Base-by-base conservation (phyloP, 2,329 filamentous ascomycete genomes). In the Cercospora sp. region DNA sequence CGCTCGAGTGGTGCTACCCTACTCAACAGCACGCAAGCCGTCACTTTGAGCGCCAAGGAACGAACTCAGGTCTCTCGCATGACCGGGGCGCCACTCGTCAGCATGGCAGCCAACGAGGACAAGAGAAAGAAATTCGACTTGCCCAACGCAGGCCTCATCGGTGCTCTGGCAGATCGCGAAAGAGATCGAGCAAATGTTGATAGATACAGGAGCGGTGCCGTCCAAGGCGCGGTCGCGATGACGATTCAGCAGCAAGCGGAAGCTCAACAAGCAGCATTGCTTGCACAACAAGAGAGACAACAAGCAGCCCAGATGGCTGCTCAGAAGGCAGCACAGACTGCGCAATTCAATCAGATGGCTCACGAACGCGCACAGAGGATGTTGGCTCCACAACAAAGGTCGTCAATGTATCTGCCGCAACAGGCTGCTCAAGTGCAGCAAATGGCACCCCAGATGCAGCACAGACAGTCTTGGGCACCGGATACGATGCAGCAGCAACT, bases 41-140 rank as follows among this genome's bases (percentile, higher is more conserved):
- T 82, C 0, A 87, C 90, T 66, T 84, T 97, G n/a, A 93, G 91
- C 21, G 93, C 93, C 18, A 88, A 91, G 16, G 93, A 97, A 79
- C 93, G 96, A 78, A 92, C 96, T 80, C 90, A 96, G 73, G 86
- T 97, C n/a, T 91, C 93, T 9, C 88, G 91, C 43, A 85, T 92
- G 73, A 97, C 93, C 0, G 91, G 91, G 0, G 89, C 88, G 0
- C 91, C 93, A 0, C 82, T 97, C 61, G 86, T 96, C 73, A 88
- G 87, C 67, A 82, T 96, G 77, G 86, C 85, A 4, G 80, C 77
- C 43, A 85, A 85, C 61, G 84, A 84, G 61, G 73, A 72, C 45
- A 68, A 75, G 40, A 53, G 69, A 26, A 58, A 8, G 16, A 21
- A 32, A 12, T 65, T 58, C 13, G 62, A 43, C 13, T 43, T 24